A percentile compares a stretch with the other conserved stretches of the same genome.
These are phyloP conservation scores for Globisporangium spiculum DNA, from an alignment of 352 stramenopile genomes.

Conservation along the genomic window DNA sequence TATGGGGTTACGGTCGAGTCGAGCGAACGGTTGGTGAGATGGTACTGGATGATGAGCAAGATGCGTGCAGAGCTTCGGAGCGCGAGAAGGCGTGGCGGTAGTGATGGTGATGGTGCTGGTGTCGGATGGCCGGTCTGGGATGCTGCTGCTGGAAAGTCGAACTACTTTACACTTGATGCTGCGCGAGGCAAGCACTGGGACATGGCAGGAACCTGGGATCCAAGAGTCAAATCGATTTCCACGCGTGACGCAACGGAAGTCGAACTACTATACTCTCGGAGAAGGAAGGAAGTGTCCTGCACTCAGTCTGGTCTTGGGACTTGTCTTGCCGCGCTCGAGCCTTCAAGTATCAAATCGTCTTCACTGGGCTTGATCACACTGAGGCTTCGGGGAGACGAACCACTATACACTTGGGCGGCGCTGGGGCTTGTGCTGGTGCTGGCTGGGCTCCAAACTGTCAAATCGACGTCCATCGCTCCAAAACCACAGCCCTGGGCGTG, in stretches of 20 bases:
- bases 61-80: not conserved
- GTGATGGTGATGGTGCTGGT: not conserved
- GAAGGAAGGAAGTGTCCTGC: not conserved
- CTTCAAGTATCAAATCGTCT: conserved; percentile 9
- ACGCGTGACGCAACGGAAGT: conserved; percentile 2
- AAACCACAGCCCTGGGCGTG: not conserved
- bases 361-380: not conserved
- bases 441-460: conserved; percentile 1
- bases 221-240: conserved; percentile 10
- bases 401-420: conserved; percentile 5
- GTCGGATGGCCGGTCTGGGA: not conserved
- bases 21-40: not conserved
- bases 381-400: not conserved
- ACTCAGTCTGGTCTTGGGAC: not conserved
- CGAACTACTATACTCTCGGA: conserved; percentile 9
- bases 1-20: conserved; percentile 2
- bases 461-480: conserved; percentile 3
- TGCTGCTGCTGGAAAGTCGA: conserved; percentile 2
- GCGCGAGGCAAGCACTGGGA: not conserved
- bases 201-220: not conserved
- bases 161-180: conserved; percentile 5
- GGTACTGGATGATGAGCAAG: not conserved
- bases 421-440: not conserved
- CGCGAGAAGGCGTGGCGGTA: not conserved
- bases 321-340: not conserved